A percentile compares a stretch with the other conserved stretches of the same genome.
Evolutionary conservation across 257 asterid genomes (phyloP).

Genomic region (Anisodus acutangulus): DNA sequence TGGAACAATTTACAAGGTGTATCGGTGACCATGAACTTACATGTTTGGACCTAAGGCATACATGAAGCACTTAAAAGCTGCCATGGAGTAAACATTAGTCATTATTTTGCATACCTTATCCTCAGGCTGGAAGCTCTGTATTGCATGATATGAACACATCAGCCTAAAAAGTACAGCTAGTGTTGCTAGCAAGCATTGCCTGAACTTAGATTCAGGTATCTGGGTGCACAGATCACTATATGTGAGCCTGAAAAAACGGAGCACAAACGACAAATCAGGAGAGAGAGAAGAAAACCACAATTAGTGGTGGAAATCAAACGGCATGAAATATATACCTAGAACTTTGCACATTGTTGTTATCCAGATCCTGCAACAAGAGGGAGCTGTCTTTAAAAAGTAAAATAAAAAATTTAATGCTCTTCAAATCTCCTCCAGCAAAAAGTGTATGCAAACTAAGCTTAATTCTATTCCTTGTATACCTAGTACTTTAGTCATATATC

Average conservation of each 20-base stretch:
- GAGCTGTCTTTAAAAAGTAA: constrained; percentile 29
- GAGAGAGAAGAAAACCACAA: constrained; percentile 34
- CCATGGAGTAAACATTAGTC: background rate
- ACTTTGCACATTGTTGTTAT: constrained; percentile 51
- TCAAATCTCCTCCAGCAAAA: background rate
- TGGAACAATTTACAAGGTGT: background rate
- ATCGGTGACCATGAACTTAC: background rate
- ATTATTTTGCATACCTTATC: constrained; percentile 58
- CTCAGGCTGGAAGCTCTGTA: constrained; percentile 75
- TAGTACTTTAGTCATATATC: constrained; percentile 7
- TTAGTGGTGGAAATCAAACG: constrained; percentile 23
- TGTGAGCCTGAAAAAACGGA: constrained; percentile 69
- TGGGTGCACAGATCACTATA: constrained; percentile 92
- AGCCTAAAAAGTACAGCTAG: constrained; percentile 82
- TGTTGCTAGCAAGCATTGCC: constrained; percentile 86
- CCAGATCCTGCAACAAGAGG: constrained; percentile 77
- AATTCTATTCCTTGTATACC: constrained; percentile 19
- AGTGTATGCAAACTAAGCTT: constrained; percentile 21
- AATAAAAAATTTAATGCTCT: constrained; percentile 14
- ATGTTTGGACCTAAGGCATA: constrained; percentile 14
- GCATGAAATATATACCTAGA: constrained; percentile 56
- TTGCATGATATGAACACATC: constrained; percentile 90
- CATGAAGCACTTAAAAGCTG: constrained; percentile 10
- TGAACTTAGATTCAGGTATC: constrained; percentile 93
- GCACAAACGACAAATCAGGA: constrained; percentile 40